A percentile compares a stretch with the other conserved stretches of the same genome.
phyloP scores from a whole-genome alignment of 805 yeast genomes.

The Monosporozyma aquatica region DNA sequence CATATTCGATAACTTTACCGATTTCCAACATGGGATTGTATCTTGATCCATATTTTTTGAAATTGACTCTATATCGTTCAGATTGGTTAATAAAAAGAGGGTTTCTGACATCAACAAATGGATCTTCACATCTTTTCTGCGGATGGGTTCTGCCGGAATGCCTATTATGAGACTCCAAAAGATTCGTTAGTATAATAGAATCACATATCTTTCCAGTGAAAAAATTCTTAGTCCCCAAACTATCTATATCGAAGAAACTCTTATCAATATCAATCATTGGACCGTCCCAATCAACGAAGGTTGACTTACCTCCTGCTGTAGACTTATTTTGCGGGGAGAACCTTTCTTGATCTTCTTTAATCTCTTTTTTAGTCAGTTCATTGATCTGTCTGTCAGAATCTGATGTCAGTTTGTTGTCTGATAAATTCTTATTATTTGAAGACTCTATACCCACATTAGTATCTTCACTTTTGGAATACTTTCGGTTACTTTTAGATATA shows the following conservation, averaged over 20 bases:
- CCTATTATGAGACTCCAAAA: background rate
- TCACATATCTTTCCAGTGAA: slow-evolving; percentile 2
- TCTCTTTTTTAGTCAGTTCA: too few species aligned
- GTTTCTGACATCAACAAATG: slow-evolving; percentile 13
- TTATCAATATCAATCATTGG: slow-evolving; percentile 8
- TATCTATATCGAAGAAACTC: slow-evolving; percentile 16
- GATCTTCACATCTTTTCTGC: background rate
- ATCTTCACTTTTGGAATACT: too few species aligned
- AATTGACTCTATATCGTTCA: slow-evolving; percentile 23
- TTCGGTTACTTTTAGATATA: too few species aligned
- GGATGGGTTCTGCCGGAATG: too few species aligned
- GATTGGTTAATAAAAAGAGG: slow-evolving; percentile 16
- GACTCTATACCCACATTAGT: too few species aligned
- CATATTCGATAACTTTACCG: slow-evolving; percentile 26
- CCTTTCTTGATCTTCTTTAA: too few species aligned
- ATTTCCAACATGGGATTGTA: slow-evolving; percentile 30
- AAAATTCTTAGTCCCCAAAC: background rate
- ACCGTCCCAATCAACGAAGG: slow-evolving; percentile 12
- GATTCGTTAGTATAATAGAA: background rate
- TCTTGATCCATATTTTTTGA: slow-evolving; percentile 8
- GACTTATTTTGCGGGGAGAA: too few species aligned
- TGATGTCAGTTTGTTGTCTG: too few species aligned
- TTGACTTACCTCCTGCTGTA: slow-evolving; percentile 1
- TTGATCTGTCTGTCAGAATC: too few species aligned
- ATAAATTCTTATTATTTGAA: too few species aligned